phyloP scores from a whole-genome alignment of 768 basidiomycete genomes.

The Favolaschia claudopus region DNA sequence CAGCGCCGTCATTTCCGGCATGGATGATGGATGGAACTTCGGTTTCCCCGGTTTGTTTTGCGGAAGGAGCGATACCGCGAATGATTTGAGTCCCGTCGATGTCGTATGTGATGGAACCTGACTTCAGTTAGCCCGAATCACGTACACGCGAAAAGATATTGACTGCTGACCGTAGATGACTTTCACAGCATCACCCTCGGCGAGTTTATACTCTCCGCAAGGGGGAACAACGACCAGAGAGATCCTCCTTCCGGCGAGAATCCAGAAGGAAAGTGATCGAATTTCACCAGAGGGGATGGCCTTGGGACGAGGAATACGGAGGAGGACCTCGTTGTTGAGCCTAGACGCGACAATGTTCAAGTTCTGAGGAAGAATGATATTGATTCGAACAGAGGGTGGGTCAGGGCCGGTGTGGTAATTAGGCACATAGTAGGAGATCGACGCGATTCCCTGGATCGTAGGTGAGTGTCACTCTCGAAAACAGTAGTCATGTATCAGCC shows the following conservation, averaged over 20 bases:
- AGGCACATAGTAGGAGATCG: constrained; percentile 39
- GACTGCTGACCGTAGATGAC: constrained; percentile 27
- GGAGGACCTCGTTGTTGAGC: constrained; percentile 33
- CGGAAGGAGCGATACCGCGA: constrained; percentile 1
- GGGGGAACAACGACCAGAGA: constrained; percentile 32
- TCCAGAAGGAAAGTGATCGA: constrained; percentile 19
- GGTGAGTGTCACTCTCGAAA: background rate
- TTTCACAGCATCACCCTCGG: constrained; percentile 20
- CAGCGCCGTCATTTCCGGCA: background rate
- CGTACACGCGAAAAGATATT: background rate
- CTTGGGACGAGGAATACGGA: constrained; percentile 27
- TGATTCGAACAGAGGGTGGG: constrained; percentile 23
- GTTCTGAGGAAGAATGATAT: constrained; percentile 4
- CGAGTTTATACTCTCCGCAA: background rate
- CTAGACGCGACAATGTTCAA: constrained; percentile 14
- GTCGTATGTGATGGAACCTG: too few species aligned
- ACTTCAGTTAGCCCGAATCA: too few species aligned
- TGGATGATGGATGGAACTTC: background rate
- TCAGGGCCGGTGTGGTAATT: constrained; percentile 34
- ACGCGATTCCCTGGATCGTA: constrained; percentile 32
- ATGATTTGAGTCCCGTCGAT: too few species aligned
- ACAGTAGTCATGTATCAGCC: background rate
- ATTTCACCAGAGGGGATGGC: constrained; percentile 7
- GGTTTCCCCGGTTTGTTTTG: background rate
- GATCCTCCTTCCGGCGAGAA: constrained; percentile 27